phyloP scores from a whole-genome alignment of 2,329 filamentous ascomycete species.

The Botrytis pseudocinerea region DNA sequence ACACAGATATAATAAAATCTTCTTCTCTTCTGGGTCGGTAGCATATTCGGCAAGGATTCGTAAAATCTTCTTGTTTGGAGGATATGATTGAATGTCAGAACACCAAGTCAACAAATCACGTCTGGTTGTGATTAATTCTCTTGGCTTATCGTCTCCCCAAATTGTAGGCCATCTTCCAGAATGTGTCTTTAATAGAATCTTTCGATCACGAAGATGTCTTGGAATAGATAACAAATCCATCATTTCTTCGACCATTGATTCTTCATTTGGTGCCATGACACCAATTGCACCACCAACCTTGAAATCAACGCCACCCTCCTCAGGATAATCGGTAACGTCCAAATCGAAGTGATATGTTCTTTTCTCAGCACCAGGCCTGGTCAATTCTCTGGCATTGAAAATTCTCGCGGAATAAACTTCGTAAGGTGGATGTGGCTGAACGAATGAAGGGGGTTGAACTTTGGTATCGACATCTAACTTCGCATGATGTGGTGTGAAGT shows the following conservation, averaged over 20 bases:
- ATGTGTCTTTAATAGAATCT: slow-evolving; percentile 74
- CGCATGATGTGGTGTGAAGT: slow-evolving; percentile 39
- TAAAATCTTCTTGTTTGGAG: slow-evolving; percentile 84
- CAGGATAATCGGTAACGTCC: slow-evolving; percentile 91
- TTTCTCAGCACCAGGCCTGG: slow-evolving; percentile 87
- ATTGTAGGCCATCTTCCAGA: slow-evolving; percentile 94
- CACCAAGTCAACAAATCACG: slow-evolving; percentile 96
- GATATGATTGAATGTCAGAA: slow-evolving; percentile 87
- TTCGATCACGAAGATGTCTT: slow-evolving; percentile 79
- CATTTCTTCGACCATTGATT: slow-evolving; percentile 75
- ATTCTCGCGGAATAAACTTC: slow-evolving; percentile 89
- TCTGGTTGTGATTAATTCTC: slow-evolving; percentile 85
- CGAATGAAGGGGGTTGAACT: slow-evolving; percentile 79
- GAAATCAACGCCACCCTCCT: slow-evolving; percentile 83
- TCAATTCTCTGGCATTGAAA: slow-evolving; percentile 81
- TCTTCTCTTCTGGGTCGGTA: slow-evolving; percentile 77
- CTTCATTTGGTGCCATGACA: slow-evolving; percentile 83
- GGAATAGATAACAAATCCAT: slow-evolving; percentile 81
- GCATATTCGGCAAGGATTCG: slow-evolving; percentile 85
- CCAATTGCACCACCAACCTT: slow-evolving; percentile 96
- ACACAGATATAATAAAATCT: slow-evolving; percentile 82
- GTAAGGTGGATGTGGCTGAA: slow-evolving; percentile 93
- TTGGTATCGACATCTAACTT: slow-evolving; percentile 50
- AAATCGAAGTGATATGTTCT: slow-evolving; percentile 96
- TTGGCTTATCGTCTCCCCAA: slow-evolving; percentile 86